Evolutionary conservation across 306 rosid genomes (phyloP).

Genomic region (Hylodesmum podocarpum): DNA sequence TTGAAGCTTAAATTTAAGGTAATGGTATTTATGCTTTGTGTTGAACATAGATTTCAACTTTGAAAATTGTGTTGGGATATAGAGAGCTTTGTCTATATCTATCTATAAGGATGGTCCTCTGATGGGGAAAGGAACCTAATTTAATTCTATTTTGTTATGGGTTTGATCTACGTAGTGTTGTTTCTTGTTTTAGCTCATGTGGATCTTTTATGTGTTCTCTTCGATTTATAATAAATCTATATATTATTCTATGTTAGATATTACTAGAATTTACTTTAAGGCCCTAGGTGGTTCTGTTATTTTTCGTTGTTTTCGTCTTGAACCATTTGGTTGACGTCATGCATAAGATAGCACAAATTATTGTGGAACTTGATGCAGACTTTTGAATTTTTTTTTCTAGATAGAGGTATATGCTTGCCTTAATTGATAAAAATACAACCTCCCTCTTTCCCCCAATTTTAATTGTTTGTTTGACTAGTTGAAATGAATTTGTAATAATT

Average conservation of each 20-base stretch:
- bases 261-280: neutral
- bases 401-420: constrained; percentile 2
- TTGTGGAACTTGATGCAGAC: neutral
- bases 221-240: neutral
- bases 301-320: neutral
- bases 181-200: neutral
- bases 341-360: neutral
- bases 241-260: neutral
- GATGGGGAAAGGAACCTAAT: neutral
- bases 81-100: neutral
- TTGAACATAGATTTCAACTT: neutral
- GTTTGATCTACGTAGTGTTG: constrained; percentile 3
- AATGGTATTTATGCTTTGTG: neutral
- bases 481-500: neutral
- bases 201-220: neutral
- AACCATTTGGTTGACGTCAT: neutral
- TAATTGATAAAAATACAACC: neutral
- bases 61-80: neutral
- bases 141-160: neutral
- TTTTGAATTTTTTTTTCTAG: neutral
- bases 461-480: neutral
- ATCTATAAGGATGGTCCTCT: neutral
- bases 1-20: neutral
- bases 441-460: neutral
- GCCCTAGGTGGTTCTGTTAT: neutral